Evolutionary conservation across 805 yeast genomes (phyloP), one percentile per base, ranked within the genome.

Genomic region (Candida morakotiae): DNA sequence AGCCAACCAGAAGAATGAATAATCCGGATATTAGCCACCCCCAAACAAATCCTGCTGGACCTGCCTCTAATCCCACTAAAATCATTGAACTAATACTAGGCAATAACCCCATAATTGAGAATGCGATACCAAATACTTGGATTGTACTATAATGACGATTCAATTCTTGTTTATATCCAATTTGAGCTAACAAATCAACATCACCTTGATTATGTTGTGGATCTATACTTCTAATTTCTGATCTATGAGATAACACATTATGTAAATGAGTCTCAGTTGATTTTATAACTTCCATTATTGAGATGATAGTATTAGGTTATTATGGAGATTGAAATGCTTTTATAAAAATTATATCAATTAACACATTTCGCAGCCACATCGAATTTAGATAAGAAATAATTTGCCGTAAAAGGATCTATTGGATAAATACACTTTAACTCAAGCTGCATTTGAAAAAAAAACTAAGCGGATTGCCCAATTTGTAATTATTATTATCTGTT

Each of bases 81-180:
- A 79, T 52, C 21, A 69, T 64, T 2, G 83, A 72, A 0, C 83
- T 72, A 33, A 80, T 75, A 16, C 81, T 72, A 1, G 83, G 83
- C 28, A 81, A 59, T 34, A 81, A 55, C 11, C 85, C 83, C 85
- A 82, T 80, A 52, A 81, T 79, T 18, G 78, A 70, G 50, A 79
- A 80, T 3, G 86, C 82, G 39, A 81, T 75, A 21, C 84, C 85
- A 51, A 81, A 81, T 20, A 79, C 78, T 53, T 78, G 82, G 31
- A 76, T 41, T 1, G 81, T 73, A 3, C 79, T 65, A 49, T 77
- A 81, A 31, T 71, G 70, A 52, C 88, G 70, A 35, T 64, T 67
- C 37, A 81, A 61, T 50, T 81, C 87, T 49, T 79, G 81, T 51
- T 78, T 77, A 56, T 81, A 81, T 8, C 88, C 88, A 37, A 81